Evolutionary conservation across 2,329 filamentous ascomycete species (phyloP).

Genomic region (Paraphoma sp.): DNA sequence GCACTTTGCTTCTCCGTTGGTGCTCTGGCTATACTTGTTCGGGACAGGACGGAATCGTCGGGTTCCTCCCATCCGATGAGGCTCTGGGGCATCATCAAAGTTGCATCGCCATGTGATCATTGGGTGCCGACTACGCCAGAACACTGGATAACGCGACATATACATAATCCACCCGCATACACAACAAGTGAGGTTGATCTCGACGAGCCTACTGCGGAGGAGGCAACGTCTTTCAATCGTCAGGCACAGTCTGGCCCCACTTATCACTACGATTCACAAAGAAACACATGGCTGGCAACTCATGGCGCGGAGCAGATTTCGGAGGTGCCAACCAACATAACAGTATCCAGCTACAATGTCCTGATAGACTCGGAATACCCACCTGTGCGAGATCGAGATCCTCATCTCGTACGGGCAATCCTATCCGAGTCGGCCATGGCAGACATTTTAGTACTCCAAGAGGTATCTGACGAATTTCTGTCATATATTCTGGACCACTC

Average conservation of each 20-base stretch:
- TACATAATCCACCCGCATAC: not conserved
- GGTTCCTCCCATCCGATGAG: conserved; percentile 58
- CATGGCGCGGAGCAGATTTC: not conserved
- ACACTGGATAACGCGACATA: conserved; percentile 17
- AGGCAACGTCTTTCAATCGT: conserved; percentile 9
- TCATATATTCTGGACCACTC: conserved; percentile 59
- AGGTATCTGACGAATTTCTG: conserved; percentile 70
- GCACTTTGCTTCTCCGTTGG: conserved; percentile 57
- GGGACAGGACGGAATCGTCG: conserved; percentile 49
- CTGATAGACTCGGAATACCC: conserved; percentile 49
- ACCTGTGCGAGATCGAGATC: conserved; percentile 45
- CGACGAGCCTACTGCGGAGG: not conserved
- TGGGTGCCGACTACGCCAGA: conserved; percentile 9
- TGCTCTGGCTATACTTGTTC: conserved; percentile 61
- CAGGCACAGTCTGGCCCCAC: conserved; percentile 34
- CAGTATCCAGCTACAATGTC: conserved; percentile 54
- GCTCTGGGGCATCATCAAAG: conserved; percentile 60
- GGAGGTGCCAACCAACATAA: conserved; percentile 24
- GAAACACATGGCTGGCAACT: conserved; percentile 29
- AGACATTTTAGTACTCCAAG: conserved; percentile 60
- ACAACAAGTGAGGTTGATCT: conserved; percentile 3
- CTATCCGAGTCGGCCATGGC: conserved; percentile 41
- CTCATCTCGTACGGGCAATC: conserved; percentile 45
- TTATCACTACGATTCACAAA: conserved; percentile 35
- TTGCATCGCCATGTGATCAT: conserved; percentile 7